Base-by-base conservation (phyloP, 2,329 filamentous ascomycete genomes). In the Nigrospora oryzae region DNA sequence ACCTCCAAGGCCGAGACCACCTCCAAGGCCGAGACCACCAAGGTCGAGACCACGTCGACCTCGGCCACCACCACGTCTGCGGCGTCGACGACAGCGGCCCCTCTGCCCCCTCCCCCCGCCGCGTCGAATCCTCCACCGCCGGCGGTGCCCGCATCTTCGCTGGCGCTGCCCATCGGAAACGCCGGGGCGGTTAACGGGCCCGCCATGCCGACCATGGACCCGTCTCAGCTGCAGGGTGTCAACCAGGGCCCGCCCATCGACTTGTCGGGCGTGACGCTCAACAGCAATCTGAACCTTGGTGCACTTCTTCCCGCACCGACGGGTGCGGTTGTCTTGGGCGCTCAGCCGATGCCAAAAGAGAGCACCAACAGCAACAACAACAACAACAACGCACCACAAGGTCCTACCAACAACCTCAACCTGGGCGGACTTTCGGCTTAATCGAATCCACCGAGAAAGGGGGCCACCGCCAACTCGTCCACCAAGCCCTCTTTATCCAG, bases 161-260 rank as follows among this genome's bases (percentile, higher is more conserved):
- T 44, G 17, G 40, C 36, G 11, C 40, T 48, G 17, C 47, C 47
- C 36, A 28, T 45, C 17, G 38, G 15, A 31, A 49, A 49, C 37
- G 48, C 46, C 37, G 46, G 43, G n/a, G 36, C 47, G 16, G 46
- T 42, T 5, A 35, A 42, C 17, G 47, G 47, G 15, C 48, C 54
- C 15, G 44, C 49, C 17, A 39, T 53, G 7, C 52, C 54, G 28
- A 48, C 53, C 11, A 55, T 52, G 17, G 51, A 54, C 5, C 56
- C 58, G 23, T 40, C 46, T 11, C 17, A 39, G 4, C 23, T 45
- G 11, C 42, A 42, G 15, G 58, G 56, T 33, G 56, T 48, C 2
- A 58, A 57, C 42, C 47, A 55, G 42, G 56, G 55, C 5, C 54
- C 57, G 11, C 45, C 56, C 13, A 55, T 61, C 38, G 41, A 59